Conservation (phyloP, 1,284 basidiomycete genomes). For the Fistulina hepatica region DNA sequence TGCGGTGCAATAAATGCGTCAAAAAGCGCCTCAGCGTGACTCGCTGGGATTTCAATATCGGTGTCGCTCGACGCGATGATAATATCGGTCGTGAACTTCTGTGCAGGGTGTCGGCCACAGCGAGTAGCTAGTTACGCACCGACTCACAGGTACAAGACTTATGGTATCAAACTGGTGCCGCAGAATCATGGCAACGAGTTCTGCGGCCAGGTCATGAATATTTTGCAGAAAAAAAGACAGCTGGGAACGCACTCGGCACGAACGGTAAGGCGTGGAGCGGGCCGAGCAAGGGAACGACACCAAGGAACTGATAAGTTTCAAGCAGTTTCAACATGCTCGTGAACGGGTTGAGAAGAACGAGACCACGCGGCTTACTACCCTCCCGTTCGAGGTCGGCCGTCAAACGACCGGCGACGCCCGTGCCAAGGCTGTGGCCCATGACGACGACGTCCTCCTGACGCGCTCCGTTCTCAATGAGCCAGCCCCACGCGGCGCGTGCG, state of each 20-base stretch:
- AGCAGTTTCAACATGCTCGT: constrained; percentile 56
- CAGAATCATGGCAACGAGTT: constrained; percentile 45
- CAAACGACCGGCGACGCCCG: constrained; percentile 60
- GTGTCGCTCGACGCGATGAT: constrained; percentile 28
- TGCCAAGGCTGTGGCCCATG: constrained; percentile 77
- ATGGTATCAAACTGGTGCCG: constrained; percentile 59
- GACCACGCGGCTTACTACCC: constrained; percentile 41
- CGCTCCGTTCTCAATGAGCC: constrained; percentile 52
- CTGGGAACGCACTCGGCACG: constrained; percentile 46
- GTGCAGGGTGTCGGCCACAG: constrained; percentile 3
- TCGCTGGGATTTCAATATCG: constrained; percentile 71
- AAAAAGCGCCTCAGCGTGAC: constrained; percentile 70
- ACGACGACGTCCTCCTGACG: constrained; percentile 50
- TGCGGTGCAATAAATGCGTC: constrained; percentile 53
- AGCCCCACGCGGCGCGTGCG: constrained; percentile 73
- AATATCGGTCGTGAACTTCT: neutral
- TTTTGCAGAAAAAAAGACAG: constrained; percentile 24
- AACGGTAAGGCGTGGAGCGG: constrained; percentile 61
- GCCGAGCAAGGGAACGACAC: constrained; percentile 60
- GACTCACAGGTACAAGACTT: constrained; percentile 42
- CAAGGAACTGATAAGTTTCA: constrained; percentile 62
- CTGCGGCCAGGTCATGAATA: constrained; percentile 30
- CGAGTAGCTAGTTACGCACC: constrained; percentile 37
- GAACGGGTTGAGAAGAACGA: constrained; percentile 74
- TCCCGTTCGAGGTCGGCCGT: constrained; percentile 48